A percentile compares a stretch with the other conserved stretches of the same genome.
phyloP scores from a whole-genome alignment of 1,284 basidiomycete genomes.

The Singerocomus rubriflavus region DNA sequence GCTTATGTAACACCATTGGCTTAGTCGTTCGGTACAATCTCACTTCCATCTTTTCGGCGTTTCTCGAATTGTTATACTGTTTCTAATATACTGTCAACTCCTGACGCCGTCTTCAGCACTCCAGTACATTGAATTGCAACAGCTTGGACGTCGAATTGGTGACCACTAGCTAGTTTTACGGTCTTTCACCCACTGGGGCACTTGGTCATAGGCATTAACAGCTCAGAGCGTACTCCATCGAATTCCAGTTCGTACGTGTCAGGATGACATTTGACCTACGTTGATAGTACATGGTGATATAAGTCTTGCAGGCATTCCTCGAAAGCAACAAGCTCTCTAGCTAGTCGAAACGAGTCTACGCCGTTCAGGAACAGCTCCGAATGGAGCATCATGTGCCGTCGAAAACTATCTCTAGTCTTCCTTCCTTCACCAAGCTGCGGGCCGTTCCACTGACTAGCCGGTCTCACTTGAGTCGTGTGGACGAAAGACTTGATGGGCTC shows the following conservation, averaged over 20 bases:
- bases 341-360: not conserved
- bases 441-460: constrained; percentile 17
- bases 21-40: not conserved
- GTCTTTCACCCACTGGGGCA: too few species aligned
- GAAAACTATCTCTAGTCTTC: not conserved
- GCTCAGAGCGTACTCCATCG: not conserved
- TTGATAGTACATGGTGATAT: not conserved
- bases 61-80: not conserved
- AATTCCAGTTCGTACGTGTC: constrained; percentile 9
- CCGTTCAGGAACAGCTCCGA: not conserved
- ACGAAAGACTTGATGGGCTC: constrained; percentile 23
- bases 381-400: constrained; percentile 15
- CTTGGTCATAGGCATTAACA: not conserved
- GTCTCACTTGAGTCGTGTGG: constrained; percentile 17
- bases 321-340: not conserved
- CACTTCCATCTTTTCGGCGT: not conserved
- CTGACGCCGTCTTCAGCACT: not conserved
- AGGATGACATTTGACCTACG: not conserved
- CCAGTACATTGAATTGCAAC: not conserved
- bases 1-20: not conserved
- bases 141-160: not conserved
- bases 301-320: not conserved
- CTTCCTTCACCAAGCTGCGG: constrained; percentile 1
- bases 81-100: not conserved
- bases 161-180: not conserved